phyloP scores from a whole-genome alignment of 2,329 filamentous ascomycete species.

The Aureobasidium uvarum region DNA sequence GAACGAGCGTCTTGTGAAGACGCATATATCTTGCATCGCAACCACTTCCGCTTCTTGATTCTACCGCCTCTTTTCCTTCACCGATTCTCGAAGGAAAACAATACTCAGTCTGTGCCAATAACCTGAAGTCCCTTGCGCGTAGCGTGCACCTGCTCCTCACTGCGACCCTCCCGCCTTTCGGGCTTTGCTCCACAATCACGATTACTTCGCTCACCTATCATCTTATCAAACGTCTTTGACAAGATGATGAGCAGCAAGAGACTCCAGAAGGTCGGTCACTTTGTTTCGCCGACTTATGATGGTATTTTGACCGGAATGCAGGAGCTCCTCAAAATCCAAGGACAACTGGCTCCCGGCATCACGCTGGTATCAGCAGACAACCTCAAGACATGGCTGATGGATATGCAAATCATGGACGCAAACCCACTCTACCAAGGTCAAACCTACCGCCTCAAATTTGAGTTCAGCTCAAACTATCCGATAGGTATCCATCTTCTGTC shows the following conservation, averaged over 20 bases:
- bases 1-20: neutral
- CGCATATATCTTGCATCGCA: neutral
- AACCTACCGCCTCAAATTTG: slow-evolving; percentile 81
- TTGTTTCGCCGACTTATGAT: neutral
- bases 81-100: neutral
- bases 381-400: slow-evolving; percentile 86
- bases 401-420: slow-evolving; percentile 83
- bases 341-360: slow-evolving; percentile 65
- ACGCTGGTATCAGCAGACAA: slow-evolving; percentile 76
- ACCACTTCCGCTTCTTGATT: neutral
- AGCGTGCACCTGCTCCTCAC: neutral
- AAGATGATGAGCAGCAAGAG: slow-evolving; percentile 40
- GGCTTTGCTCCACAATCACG: slow-evolving; percentile 2
- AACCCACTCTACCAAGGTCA: slow-evolving; percentile 85
- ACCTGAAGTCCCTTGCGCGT: neutral
- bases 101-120: neutral
- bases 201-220: neutral
- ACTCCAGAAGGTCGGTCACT: slow-evolving; percentile 46
- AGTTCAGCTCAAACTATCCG: slow-evolving; percentile 79
- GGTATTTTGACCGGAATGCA: neutral
- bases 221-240: slow-evolving; percentile 11
- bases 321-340: slow-evolving; percentile 50
- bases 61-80: neutral
- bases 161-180: neutral
- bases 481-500: slow-evolving; percentile 62